These are phyloP conservation scores for Corylus americana DNA, from an alignment of 306 rosid genomes.

Conservation along the genomic window DNA sequence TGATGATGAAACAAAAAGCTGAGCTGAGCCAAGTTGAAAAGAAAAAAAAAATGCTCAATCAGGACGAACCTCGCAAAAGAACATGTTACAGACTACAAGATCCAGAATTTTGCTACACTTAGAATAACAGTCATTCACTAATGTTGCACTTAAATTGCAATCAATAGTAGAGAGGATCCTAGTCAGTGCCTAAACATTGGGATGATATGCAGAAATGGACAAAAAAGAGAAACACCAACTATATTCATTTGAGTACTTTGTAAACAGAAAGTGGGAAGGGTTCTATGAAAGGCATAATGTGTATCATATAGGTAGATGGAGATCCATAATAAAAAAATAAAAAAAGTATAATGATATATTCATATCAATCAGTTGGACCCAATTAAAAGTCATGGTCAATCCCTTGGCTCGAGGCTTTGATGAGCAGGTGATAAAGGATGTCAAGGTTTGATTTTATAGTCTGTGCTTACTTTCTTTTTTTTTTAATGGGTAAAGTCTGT, in stretches of 20 bases:
- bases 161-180: not conserved
- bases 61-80: not conserved
- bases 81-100: not conserved
- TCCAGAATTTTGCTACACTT: not conserved
- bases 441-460: not conserved
- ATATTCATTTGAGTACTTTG: not conserved
- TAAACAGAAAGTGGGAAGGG: not conserved
- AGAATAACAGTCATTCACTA: not conserved
- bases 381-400: not conserved
- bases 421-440: not conserved
- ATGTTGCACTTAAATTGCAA: not conserved
- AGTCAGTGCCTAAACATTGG: not conserved
- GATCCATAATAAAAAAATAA: not conserved
- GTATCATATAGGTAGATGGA: not conserved
- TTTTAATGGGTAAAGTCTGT: too few relatives aligned
- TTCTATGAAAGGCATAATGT: not conserved
- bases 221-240: not conserved
- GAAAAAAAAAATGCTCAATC: not conserved
- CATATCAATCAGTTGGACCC: not conserved
- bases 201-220: not conserved
- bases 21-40: slow-evolving; percentile 13
- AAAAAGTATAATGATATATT: not conserved
- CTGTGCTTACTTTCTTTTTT: not conserved
- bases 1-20: slow-evolving; percentile 22
- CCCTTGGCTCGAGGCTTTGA: not conserved